These are phyloP conservation scores for Trichoderma sp. DNA, from an alignment of 2,329 filamentous ascomycete species.

Conservation along the genomic window DNA sequence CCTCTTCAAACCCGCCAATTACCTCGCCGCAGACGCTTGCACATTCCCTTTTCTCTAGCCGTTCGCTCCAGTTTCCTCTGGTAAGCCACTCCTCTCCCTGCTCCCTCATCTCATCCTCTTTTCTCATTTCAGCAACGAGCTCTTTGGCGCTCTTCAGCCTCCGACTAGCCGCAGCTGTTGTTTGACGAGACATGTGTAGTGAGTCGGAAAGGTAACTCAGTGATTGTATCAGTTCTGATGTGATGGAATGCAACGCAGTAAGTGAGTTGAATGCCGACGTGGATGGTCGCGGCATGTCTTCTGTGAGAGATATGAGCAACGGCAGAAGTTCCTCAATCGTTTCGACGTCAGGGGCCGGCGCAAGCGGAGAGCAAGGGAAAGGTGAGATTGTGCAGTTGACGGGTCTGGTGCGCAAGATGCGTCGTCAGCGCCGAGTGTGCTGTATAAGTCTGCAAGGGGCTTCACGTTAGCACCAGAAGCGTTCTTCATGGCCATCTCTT, in stretches of 20 bases:
- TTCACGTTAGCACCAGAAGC: background rate
- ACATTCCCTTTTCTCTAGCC: constrained; percentile 75
- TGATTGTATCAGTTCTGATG: constrained; percentile 72
- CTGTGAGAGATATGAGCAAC: constrained; percentile 63
- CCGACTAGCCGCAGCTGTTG: constrained; percentile 77
- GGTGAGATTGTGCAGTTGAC: constrained; percentile 71
- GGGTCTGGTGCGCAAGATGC: constrained; percentile 73
- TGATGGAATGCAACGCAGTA: constrained; percentile 68
- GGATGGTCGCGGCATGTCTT: constrained; percentile 66
- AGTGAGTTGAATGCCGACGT: constrained; percentile 66
- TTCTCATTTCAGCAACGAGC: constrained; percentile 79
- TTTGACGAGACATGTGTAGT: constrained; percentile 90
- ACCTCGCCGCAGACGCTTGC: constrained; percentile 84
- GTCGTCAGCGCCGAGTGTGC: constrained; percentile 74
- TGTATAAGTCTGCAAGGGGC: constrained; percentile 63
- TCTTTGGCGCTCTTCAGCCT: constrained; percentile 80
- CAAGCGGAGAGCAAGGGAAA: constrained; percentile 70
- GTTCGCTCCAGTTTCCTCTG: constrained; percentile 78
- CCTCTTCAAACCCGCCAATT: constrained; percentile 86
- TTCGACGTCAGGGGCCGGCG: constrained; percentile 62
- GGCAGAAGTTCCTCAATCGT: constrained; percentile 70
- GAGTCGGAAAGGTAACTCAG: constrained; percentile 87
- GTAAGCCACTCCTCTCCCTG: constrained; percentile 81
- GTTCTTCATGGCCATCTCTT: background rate
- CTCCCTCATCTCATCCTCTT: constrained; percentile 79